These are phyloP conservation scores for Coemansia sp. DNA, from an alignment of 192 early-diverging fungal species.

Conservation along the genomic window DNA sequence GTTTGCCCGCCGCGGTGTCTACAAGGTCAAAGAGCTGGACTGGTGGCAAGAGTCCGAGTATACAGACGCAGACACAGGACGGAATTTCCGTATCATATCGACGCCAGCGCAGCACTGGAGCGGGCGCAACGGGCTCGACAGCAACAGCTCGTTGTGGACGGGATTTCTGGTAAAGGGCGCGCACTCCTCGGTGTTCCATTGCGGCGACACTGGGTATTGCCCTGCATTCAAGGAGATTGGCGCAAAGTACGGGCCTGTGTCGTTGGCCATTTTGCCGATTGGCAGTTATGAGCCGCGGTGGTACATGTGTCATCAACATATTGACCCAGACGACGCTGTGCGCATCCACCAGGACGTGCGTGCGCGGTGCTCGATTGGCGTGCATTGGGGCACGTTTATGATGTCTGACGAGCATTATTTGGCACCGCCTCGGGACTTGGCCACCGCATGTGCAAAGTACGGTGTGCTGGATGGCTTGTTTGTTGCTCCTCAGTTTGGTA, in stretches of 20 bases:
- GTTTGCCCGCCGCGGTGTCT: conserved; percentile 60
- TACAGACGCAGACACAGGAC: background rate
- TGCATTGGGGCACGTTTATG: conserved; percentile 88
- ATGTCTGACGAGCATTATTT: conserved; percentile 73
- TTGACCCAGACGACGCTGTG: conserved; percentile 79
- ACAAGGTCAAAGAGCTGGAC: conserved; percentile 68
- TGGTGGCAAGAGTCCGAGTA: conserved; percentile 69
- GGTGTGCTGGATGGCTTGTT: conserved; percentile 21
- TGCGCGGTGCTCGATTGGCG: conserved; percentile 65
- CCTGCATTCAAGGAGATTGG: conserved; percentile 86
- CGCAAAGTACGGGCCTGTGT: conserved; percentile 64
- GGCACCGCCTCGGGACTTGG: conserved; percentile 67
- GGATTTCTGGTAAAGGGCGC: conserved; percentile 62
- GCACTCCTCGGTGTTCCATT: conserved; percentile 30
- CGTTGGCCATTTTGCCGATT: conserved; percentile 78
- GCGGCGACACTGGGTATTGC: conserved; percentile 86
- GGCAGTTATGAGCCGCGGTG: conserved; percentile 82
- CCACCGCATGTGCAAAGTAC: conserved; percentile 43
- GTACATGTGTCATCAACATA: conserved; percentile 74
- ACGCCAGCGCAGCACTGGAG: conserved; percentile 66
- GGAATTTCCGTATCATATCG: conserved; percentile 26
- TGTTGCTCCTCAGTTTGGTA: conserved; percentile 44
- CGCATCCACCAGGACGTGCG: conserved; percentile 72
- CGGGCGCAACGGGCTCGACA: conserved; percentile 64
- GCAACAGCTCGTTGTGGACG: conserved; percentile 77